These are phyloP conservation scores for Camellia lanceoleosa DNA, from an alignment of 148 eudicot species.

Conservation along the genomic window DNA sequence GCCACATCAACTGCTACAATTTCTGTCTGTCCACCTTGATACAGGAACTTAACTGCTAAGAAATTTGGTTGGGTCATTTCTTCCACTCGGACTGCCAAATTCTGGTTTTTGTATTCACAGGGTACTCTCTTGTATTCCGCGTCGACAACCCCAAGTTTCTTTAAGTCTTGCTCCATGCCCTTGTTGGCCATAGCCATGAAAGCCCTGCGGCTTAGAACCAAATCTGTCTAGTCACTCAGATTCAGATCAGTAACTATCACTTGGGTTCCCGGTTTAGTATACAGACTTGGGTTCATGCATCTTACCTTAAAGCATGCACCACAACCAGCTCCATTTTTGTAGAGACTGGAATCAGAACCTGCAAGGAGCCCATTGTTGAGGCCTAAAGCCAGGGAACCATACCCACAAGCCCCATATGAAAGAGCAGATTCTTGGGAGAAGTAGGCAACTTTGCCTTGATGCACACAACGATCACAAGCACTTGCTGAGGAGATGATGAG, in stretches of 20 bases:
- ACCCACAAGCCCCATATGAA: conserved; percentile 77
- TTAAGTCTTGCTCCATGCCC: conserved; percentile 42
- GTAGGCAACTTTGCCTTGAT: conserved; percentile 53
- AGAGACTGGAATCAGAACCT: conserved; percentile 58
- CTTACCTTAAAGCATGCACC: conserved; percentile 93
- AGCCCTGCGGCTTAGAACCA: conserved; percentile 70
- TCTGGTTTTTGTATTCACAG: conserved; percentile 60
- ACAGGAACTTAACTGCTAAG: conserved; percentile 64
- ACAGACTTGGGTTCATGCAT: conserved; percentile 51
- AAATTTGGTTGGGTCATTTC: conserved; percentile 66
- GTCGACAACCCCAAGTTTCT: conserved; percentile 47
- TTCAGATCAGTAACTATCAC: conserved; percentile 58
- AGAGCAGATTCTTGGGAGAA: conserved; percentile 46
- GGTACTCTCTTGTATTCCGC: conserved; percentile 68
- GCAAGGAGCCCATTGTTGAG: conserved; percentile 61
- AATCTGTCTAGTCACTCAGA: conserved; percentile 42
- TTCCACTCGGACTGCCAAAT: conserved; percentile 66
- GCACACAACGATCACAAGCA: conserved; percentile 68
- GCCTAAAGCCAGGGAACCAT: conserved; percentile 60
- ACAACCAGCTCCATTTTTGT: conserved; percentile 70
- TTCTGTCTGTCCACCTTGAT: conserved; percentile 93
- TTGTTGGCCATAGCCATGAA: conserved; percentile 71
- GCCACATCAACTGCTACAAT: conserved; percentile 67
- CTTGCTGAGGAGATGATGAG: conserved; percentile 28
- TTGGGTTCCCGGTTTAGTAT: conserved; percentile 50